Conservation (phyloP, 257 asterid species). For the Marsdenia floribunda region DNA sequence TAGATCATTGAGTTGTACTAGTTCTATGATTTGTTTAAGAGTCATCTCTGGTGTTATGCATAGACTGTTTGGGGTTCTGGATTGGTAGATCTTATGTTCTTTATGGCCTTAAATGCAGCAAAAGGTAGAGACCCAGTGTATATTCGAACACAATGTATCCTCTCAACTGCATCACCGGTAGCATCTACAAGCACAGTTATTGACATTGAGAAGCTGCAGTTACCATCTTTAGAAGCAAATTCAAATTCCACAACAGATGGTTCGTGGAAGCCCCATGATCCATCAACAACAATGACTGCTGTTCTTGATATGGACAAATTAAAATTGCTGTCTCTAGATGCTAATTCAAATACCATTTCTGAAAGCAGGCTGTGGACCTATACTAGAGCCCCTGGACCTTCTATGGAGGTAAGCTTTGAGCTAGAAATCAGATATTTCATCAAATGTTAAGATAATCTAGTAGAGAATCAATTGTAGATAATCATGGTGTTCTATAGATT, state of each 20-base stretch:
- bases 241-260: constrained; percentile 49
- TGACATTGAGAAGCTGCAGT: constrained; percentile 58
- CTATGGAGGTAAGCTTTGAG: constrained; percentile 50
- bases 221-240: constrained; percentile 52
- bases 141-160: constrained; percentile 61
- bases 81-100: constrained; percentile 18
- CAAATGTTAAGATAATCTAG: neutral
- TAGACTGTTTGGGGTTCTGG: constrained; percentile 3
- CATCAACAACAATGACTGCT: constrained; percentile 38
- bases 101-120: constrained; percentile 52
- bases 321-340: constrained; percentile 45
- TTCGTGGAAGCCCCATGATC: constrained; percentile 42
- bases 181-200: constrained; percentile 49
- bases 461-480: neutral
- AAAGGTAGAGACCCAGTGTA: constrained; percentile 50
- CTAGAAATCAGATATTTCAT: neutral
- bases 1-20: neutral
- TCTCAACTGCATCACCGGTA: constrained; percentile 54
- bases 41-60: neutral
- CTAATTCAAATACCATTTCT: constrained; percentile 44
- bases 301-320: constrained; percentile 61
- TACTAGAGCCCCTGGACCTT: constrained; percentile 42
- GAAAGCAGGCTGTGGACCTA: constrained; percentile 50
- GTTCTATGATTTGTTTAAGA: neutral
- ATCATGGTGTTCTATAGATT: neutral